phyloP scores from a whole-genome alignment of 2,329 filamentous ascomycete genomes.

The Aspergillus intermedius region DNA sequence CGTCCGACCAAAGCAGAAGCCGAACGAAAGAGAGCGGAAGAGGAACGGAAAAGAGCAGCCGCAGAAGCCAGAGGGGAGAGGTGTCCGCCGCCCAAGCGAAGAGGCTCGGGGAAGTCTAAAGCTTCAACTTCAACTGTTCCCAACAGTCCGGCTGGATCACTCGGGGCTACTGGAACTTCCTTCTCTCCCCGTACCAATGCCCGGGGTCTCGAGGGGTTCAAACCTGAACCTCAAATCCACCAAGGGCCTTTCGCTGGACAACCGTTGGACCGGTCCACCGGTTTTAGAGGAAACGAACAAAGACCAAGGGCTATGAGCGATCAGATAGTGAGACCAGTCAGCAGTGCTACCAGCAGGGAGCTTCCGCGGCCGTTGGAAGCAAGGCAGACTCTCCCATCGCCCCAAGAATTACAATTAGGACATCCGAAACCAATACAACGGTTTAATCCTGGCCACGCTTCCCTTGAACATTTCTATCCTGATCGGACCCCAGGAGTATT shows the following conservation, averaged over 20 bases:
- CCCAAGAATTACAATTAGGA: constrained; percentile 23
- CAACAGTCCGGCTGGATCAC: constrained; percentile 21
- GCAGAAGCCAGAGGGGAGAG: constrained; percentile 34
- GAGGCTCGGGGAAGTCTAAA: constrained; percentile 20
- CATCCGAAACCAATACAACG: constrained; percentile 21
- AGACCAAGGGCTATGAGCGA: constrained; percentile 15
- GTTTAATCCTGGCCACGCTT: constrained; percentile 18
- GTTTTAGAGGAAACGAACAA: not conserved
- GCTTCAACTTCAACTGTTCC: constrained; percentile 18
- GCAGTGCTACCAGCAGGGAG: constrained; percentile 15
- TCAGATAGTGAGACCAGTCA: constrained; percentile 13
- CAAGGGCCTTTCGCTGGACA: constrained; percentile 11
- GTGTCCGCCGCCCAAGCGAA: constrained; percentile 30
- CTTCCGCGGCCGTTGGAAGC: constrained; percentile 21
- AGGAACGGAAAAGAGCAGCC: constrained; percentile 32
- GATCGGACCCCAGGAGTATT: constrained; percentile 21
- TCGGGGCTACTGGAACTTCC: constrained; percentile 13
- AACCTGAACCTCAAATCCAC: constrained; percentile 10
- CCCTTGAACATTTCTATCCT: constrained; percentile 14
- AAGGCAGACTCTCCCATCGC: constrained; percentile 24
- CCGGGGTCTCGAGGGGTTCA: constrained; percentile 10
- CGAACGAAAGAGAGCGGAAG: constrained; percentile 32
- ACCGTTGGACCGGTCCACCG: not conserved
- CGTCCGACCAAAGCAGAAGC: constrained; percentile 38
- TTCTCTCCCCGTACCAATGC: constrained; percentile 14